Conservation (phyloP, 495 filamentous ascomycete species). For the Talaromyces ruber region DNA sequence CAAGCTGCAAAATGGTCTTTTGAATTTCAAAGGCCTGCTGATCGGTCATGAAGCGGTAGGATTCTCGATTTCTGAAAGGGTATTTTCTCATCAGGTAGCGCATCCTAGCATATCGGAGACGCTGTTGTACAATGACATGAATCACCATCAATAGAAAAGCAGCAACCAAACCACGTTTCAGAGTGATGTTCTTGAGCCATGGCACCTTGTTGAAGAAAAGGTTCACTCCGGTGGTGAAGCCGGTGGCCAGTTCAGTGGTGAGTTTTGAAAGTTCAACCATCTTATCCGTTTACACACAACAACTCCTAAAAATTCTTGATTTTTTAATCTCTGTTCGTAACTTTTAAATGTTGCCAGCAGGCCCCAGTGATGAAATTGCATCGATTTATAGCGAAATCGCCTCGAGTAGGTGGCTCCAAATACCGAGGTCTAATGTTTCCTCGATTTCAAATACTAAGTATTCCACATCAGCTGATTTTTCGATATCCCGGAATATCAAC, state of each 20-base stretch:
- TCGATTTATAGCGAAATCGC: not conserved
- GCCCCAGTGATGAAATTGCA: not conserved
- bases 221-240: not conserved
- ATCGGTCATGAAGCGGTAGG: slow-evolving; percentile 53
- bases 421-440: not conserved
- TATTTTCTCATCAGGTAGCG: slow-evolving; percentile 35
- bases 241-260: not conserved
- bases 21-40: slow-evolving; percentile 52
- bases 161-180: not conserved
- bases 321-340: not conserved
- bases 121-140: slow-evolving; percentile 24
- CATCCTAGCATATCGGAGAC: slow-evolving; percentile 43
- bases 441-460: not conserved
- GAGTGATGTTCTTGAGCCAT: not conserved
- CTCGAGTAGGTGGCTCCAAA: not conserved
- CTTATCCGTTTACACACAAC: not conserved
- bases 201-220: not conserved
- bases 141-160: not conserved
- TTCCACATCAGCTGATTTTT: not conserved
- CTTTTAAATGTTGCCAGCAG: not conserved
- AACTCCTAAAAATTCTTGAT: not conserved
- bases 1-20: slow-evolving; percentile 33
- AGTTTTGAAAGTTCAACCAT: not conserved
- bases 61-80: slow-evolving; percentile 45
- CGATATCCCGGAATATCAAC: not conserved